Base-by-base conservation (phyloP, 2,329 filamentous ascomycete species). In the Cladosporium sphaerospermum region DNA sequence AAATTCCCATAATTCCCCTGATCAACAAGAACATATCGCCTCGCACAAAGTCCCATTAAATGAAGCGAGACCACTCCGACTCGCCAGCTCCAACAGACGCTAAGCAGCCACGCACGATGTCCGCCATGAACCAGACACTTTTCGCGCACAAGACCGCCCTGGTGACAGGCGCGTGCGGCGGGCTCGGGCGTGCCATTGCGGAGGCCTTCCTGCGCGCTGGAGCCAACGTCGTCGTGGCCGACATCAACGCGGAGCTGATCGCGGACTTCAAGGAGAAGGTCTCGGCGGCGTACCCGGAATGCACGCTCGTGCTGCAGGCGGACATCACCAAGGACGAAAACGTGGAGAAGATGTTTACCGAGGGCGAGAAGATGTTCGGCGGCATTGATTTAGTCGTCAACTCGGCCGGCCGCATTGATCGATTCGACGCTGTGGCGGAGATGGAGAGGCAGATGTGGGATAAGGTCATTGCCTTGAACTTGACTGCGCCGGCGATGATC, bases 361-460 rank as follows among this genome's bases (percentile, higher is more conserved):
- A 69, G 62, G 59, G 59, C 3, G 62, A 67, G 40, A 56, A 60
- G 47, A 65, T 58, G 47, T 79, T 77, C 56, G 72, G 71, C 28
- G 68, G 70, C n/a, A 64, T 81, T 14, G 80, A 84, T 64, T 69
- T 82, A n/a, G 68, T 84, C 4, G 51, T 63, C 46, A 64, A 64
- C 51, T 80, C 79, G 56, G 79, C 79, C 9, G 81, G 76, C 18
- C 71, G 83, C 53, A 78, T 80, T 69, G 81, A 83, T 61, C 69
- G 67, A 28, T 80, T 83, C 58, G 75, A 78, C 41, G 74, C 78
- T 0, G 76, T 76, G 0, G 80, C 75, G 13, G 70, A 71, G 7
- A 64, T 75, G 47, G 69, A 75, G 16, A 69, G 70, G 54, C 66
- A 65, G 1, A 60, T 73, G 1, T 83, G 79, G 79, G 73, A 82